These are phyloP conservation scores for Cryptomeria japonica DNA, from an alignment of 75 land plant species.

Conservation along the genomic window DNA sequence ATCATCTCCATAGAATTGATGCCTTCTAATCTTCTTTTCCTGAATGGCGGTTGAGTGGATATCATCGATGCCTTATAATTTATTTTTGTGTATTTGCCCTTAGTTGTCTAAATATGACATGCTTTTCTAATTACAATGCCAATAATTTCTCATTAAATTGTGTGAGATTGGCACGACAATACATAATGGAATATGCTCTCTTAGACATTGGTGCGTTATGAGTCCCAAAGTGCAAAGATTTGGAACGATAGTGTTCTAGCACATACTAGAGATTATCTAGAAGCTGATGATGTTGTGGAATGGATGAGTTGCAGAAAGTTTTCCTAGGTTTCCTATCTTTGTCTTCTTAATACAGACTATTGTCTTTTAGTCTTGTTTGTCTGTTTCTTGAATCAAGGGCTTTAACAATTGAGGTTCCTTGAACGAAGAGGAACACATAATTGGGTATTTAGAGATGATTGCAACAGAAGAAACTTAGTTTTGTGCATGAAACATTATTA, in stretches of 20 bases:
- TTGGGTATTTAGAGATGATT: neutral
- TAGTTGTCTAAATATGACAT: neutral
- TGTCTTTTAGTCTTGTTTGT: neutral
- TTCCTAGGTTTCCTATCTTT: neutral
- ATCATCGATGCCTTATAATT: too few relatives aligned
- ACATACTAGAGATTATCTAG: neutral
- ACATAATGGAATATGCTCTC: neutral
- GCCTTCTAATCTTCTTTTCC: neutral
- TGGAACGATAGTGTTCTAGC: neutral
- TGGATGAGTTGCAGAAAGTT: neutral
- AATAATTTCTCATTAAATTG: neutral
- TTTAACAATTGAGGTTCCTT: neutral
- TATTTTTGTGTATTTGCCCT: too few relatives aligned
- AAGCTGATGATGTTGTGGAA: neutral
- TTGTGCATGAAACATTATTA: neutral
- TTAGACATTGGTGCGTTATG: neutral
- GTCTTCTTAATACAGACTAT: neutral
- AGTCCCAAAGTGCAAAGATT: neutral
- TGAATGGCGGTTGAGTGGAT: neutral
- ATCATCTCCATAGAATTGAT: neutral
- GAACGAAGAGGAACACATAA: neutral
- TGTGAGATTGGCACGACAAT: neutral
- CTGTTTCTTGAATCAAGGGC: neutral
- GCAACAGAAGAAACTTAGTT: neutral
- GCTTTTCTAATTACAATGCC: neutral